A percentile compares a stretch with the other conserved stretches of the same genome.
Conservation (phyloP, 257 asterid genomes). For the Petrea volubilis region DNA sequence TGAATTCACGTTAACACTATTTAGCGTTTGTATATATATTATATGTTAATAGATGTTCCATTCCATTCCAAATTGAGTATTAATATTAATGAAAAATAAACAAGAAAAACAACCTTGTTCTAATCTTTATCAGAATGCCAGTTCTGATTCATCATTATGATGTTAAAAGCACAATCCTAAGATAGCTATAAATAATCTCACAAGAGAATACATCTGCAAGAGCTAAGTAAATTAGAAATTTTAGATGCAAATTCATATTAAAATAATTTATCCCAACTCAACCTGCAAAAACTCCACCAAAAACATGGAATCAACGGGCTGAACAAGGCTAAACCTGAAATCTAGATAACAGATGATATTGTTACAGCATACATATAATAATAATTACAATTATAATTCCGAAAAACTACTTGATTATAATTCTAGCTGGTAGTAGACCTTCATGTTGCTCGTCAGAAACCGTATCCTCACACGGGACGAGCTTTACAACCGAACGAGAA, state of each 20-base stretch:
- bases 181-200: slow-evolving; percentile 1
- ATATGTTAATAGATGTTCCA: too few species aligned
- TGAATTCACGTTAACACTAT: too few species aligned
- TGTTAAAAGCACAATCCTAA: slow-evolving; percentile 4
- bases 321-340: slow-evolving; percentile 24
- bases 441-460: slow-evolving; percentile 27
- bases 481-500: slow-evolving; percentile 53
- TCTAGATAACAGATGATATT: slow-evolving; percentile 24
- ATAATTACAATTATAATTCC: slow-evolving; percentile 25
- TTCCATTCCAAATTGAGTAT: too few species aligned
- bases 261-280: slow-evolving; percentile 13
- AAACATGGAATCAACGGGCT: slow-evolving; percentile 23
- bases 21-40: too few species aligned
- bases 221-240: neutral
- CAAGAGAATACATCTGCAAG: slow-evolving; percentile 1
- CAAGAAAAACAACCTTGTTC: too few species aligned
- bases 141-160: slow-evolving; percentile 3
- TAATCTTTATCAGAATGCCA: too few species aligned
- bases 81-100: too few species aligned
- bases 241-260: slow-evolving; percentile 12
- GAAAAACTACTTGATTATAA: slow-evolving; percentile 41
- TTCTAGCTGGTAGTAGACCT: slow-evolving; percentile 56
- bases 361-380: slow-evolving; percentile 24
- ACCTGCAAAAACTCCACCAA: slow-evolving; percentile 24
- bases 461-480: slow-evolving; percentile 38